Percentiles rank a stretch among this genome's conserved stretches.
Conservation (phyloP, 2,329 filamentous ascomycete species). For the Diaporthe batatas region DNA sequence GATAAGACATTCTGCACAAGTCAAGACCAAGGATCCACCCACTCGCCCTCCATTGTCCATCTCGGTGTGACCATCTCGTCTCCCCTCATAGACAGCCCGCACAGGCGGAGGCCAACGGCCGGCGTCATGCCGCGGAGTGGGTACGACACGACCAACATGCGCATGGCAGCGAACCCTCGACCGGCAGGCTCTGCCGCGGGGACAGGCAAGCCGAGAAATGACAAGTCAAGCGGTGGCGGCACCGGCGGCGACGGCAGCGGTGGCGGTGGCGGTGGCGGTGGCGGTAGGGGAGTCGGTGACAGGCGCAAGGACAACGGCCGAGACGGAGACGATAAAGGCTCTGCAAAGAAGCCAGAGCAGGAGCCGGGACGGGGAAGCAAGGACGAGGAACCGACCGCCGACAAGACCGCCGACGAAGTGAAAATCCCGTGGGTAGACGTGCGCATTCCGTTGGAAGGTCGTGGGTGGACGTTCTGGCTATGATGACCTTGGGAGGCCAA, state of each 20-base stretch:
- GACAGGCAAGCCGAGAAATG: no score
- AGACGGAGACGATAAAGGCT: not conserved
- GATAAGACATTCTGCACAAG: not conserved
- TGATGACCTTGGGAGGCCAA: constrained; percentile 23
- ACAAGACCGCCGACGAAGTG: not conserved
- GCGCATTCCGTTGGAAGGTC: constrained; percentile 11
- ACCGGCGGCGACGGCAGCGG: no score
- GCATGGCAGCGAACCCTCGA: constrained; percentile 10
- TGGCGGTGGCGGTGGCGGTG: not conserved
- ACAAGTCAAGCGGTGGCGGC: not conserved
- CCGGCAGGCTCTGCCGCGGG: not conserved
- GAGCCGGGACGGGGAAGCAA: not conserved
- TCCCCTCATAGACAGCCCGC: not conserved
- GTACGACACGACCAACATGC: constrained; percentile 39
- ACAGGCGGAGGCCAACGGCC: no score
- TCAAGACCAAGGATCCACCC: not conserved
- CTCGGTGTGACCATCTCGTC: not conserved
- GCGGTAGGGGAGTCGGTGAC: not conserved
- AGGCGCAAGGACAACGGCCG: not conserved
- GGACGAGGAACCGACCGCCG: not conserved
- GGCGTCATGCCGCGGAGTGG: constrained; percentile 35
- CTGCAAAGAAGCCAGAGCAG: not conserved
- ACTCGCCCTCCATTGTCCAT: not conserved
- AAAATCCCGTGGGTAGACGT: not conserved
- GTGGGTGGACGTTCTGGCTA: constrained; percentile 40